A percentile compares a stretch with the other conserved stretches of the same genome.
Conservation (phyloP, 78 protist species). For the Chrysochromulina tobinii region DNA sequence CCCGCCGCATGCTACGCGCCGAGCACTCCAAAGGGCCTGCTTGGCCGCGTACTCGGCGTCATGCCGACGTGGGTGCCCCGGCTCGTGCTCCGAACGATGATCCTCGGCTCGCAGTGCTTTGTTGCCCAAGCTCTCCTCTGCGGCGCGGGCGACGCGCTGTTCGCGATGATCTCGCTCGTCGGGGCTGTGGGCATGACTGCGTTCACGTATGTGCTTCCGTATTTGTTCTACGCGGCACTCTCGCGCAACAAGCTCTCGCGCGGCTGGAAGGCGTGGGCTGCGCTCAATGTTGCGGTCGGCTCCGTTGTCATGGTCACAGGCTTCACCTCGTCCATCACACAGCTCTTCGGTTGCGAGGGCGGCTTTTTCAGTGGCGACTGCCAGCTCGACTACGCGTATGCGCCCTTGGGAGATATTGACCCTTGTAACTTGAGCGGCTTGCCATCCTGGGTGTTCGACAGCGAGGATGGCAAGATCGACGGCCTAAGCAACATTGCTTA, state of each 20-base stretch:
- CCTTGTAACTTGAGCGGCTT: not conserved
- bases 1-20: not conserved
- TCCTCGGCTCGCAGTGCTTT: not conserved
- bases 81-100: not conserved
- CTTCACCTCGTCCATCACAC: not conserved
- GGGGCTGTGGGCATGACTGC: not conserved
- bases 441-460: too few relatives aligned
- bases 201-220: slow-evolving; percentile 1
- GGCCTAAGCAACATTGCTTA: too few relatives aligned
- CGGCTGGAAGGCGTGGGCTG: not conserved
- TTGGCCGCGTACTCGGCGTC: not conserved
- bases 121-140: not conserved
- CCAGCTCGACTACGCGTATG: not conserved
- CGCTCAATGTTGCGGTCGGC: not conserved
- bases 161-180: not conserved
- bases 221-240: not conserved
- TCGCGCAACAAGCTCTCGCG: not conserved
- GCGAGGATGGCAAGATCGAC: too few relatives aligned
- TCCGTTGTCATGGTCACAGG: not conserved
- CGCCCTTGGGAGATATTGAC: not conserved
- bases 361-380: not conserved
- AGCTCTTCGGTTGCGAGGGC: not conserved
- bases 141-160: not conserved
- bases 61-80: not conserved
- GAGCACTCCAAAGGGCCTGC: not conserved